These are phyloP conservation scores for Verticillium longisporum DNA, from an alignment of 2,329 filamentous ascomycete species.

Conservation along the genomic window DNA sequence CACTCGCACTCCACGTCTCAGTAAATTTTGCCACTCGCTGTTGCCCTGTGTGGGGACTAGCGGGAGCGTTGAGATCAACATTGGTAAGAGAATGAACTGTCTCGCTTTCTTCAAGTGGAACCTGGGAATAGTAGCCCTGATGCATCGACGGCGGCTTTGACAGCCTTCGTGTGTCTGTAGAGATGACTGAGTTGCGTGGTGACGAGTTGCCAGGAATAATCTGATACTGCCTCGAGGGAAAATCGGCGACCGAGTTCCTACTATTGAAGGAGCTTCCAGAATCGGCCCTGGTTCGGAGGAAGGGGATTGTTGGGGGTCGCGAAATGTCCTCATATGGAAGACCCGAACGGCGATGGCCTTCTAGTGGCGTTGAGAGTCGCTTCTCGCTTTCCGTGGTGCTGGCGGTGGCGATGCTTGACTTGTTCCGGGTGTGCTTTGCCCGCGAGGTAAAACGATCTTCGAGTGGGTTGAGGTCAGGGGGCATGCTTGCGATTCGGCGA, in stretches of 20 bases:
- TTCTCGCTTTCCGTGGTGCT: slow-evolving; percentile 47
- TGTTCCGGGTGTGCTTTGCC: slow-evolving; percentile 67
- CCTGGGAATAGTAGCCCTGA: slow-evolving; percentile 41
- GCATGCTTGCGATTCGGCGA: slow-evolving; percentile 72
- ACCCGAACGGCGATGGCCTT: slow-evolving; percentile 34
- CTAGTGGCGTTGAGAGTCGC: slow-evolving; percentile 43
- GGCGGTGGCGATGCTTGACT: slow-evolving; percentile 44
- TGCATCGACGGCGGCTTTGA: slow-evolving; percentile 29
- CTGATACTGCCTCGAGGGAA: slow-evolving; percentile 51
- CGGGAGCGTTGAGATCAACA: slow-evolving; percentile 4
- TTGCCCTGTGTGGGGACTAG: slow-evolving; percentile 15
- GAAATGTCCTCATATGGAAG: slow-evolving; percentile 36
- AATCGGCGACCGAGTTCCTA: slow-evolving; percentile 46
- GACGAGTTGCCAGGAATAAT: slow-evolving; percentile 31
- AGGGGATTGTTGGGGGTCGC: slow-evolving; percentile 58
- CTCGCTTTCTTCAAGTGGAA: slow-evolving; percentile 35
- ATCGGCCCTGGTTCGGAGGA: slow-evolving; percentile 67
- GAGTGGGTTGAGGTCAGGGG: slow-evolving; percentile 92
- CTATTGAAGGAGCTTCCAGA: slow-evolving; percentile 52
- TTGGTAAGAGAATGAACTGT: slow-evolving; percentile 1
- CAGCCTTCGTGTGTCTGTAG: slow-evolving; percentile 38
- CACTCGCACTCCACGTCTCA: slow-evolving; percentile 48
- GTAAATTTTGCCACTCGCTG: slow-evolving; percentile 39
- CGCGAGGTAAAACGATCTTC: slow-evolving; percentile 78
- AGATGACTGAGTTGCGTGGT: slow-evolving; percentile 34